Base-by-base conservation (phyloP, 495 filamentous ascomycete genomes). In the Aspergillus olivimuriae region DNA sequence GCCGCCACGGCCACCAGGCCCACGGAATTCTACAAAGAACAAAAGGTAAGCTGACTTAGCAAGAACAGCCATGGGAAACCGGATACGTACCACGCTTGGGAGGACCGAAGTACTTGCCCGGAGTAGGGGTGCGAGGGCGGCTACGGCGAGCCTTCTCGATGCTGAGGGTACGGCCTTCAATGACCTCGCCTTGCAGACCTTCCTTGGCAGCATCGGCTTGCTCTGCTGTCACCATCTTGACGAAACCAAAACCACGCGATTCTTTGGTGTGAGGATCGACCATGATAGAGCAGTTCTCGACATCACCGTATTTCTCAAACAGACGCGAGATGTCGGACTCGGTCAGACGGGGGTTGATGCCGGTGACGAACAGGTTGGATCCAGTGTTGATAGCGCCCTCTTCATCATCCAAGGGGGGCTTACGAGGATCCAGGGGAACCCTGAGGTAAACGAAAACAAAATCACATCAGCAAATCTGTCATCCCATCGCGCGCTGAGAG, bases 261-360 rank as follows among this genome's bases (percentile, higher is more conserved):
- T 97, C 94, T 70, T 94, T 90, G 52, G 86, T 90, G 65, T 97
- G 94, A 43, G 92, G 92, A 62, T 97, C 94, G 56, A 89, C 76
- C 94, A 99, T 97, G 75, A 99, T 99, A 54, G 95, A 92, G 73
- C 90, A 96, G 70, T 94, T 96, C 69, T 96, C 91, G 24, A 99
- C 92, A 62, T 91, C 86, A 53, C 92, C 92, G 53, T 95, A 97
- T 69, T 97, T 99, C 70, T 94, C 89, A 56, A 97, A 99, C 32
- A 99, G 83, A 65, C 87, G 87, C 32, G 87, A 83, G 41, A 98
- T 87, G 51, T 95, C 92, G 10, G 80, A 74, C 66, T 98, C 92
- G 34, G 83, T 83, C 49, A 98, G 80, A 65, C 88, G 87, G 31
- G 92, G 92, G 63, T 96, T 88, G 55, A 98, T 98, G 53, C 92